Percentiles rank a stretch among this genome's conserved stretches.
phyloP scores from a whole-genome alignment of 2,329 filamentous ascomycete species.

The Penicillium sp. region DNA sequence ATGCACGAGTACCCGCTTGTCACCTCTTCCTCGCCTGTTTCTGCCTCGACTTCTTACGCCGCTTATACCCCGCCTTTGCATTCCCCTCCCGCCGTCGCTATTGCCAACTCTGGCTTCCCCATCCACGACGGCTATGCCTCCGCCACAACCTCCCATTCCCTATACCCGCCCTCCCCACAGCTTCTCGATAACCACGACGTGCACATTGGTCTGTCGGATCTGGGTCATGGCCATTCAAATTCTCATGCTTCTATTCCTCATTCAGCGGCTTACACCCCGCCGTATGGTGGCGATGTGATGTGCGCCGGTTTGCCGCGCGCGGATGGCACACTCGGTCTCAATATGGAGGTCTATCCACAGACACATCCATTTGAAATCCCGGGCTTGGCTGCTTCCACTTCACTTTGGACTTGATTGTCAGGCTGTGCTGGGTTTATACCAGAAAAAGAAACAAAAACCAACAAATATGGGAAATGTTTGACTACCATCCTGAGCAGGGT shows the following conservation, averaged over 20 bases:
- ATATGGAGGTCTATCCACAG: conserved; percentile 34
- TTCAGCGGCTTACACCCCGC: conserved; percentile 39
- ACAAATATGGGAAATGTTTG: background rate
- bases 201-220: conserved; percentile 28
- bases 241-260: conserved; percentile 27
- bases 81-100: conserved; percentile 38
- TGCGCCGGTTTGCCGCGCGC: conserved; percentile 30
- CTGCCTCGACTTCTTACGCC: conserved; percentile 37
- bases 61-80: conserved; percentile 43
- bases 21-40: conserved; percentile 39
- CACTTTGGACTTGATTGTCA: conserved; percentile 36
- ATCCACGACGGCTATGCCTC: conserved; percentile 33
- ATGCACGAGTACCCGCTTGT: conserved; percentile 32
- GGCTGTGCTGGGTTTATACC: background rate
- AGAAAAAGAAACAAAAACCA: background rate
- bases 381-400: conserved; percentile 35
- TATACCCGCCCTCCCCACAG: conserved; percentile 38
- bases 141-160: conserved; percentile 33
- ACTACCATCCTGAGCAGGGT: background rate
- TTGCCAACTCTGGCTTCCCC: conserved; percentile 39
- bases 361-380: conserved; percentile 32
- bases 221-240: conserved; percentile 20
- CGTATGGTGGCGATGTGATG: conserved; percentile 35
- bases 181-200: conserved; percentile 36
- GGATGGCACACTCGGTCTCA: conserved; percentile 27